phyloP scores from a whole-genome alignment of 345 rosid genomes.

The Gossypium longicalyx region DNA sequence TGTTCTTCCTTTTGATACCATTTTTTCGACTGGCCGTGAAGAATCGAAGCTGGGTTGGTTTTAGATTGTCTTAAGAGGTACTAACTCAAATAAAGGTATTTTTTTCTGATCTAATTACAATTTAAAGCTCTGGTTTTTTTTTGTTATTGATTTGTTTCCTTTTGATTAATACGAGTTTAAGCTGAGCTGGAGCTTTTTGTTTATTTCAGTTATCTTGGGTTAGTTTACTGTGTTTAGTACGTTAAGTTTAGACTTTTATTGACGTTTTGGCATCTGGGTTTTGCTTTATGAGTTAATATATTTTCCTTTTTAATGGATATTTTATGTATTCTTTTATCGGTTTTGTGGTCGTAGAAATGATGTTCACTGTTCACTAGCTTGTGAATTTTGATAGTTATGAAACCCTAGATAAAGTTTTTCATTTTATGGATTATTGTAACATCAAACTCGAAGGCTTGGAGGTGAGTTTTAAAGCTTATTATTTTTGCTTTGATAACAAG shows the following conservation, averaged over 20 bases:
- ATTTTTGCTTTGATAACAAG: neutral
- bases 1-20: constrained; percentile 31
- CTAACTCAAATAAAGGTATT: constrained; percentile 21
- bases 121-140: neutral
- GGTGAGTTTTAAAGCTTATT: constrained; percentile 21
- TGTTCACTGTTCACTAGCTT: constrained; percentile 33
- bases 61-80: constrained; percentile 16
- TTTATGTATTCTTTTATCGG: constrained; percentile 25
- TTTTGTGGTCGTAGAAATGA: constrained; percentile 19
- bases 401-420: constrained; percentile 42
- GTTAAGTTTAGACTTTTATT: constrained; percentile 32
- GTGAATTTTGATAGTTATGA: constrained; percentile 23
- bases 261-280: constrained; percentile 33
- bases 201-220: constrained; percentile 33
- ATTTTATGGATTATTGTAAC: constrained; percentile 18
- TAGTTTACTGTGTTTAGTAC: constrained; percentile 54
- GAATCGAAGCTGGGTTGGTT: constrained; percentile 32
- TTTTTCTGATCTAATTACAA: constrained; percentile 17
- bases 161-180: constrained; percentile 19
- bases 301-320: constrained; percentile 28
- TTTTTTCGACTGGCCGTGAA: constrained; percentile 40
- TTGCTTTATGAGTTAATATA: constrained; percentile 34
- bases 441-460: constrained; percentile 14
- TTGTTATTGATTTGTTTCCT: constrained; percentile 16
- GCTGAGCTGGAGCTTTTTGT: constrained; percentile 25